Conservation (phyloP, 164 flowering plant species). For the Liquidambar formosana region DNA sequence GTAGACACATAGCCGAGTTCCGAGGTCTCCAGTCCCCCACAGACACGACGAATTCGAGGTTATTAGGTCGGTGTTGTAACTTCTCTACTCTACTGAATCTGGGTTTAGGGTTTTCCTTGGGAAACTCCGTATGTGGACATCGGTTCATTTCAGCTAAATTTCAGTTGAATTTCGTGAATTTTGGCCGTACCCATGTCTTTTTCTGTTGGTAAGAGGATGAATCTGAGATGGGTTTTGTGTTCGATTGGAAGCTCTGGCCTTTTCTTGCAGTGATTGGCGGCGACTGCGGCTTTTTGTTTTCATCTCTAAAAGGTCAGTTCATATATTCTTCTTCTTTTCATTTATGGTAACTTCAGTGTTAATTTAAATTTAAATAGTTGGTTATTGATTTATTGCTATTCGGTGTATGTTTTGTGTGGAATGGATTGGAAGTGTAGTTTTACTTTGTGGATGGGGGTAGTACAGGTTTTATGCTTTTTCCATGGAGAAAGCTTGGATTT, state of each 20-base stretch:
- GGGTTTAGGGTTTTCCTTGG: not conserved
- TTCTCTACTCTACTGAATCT: not conserved
- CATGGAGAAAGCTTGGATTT: not conserved
- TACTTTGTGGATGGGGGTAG: not conserved
- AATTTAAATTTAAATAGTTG: not conserved
- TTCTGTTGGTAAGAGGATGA: not conserved
- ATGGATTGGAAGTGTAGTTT: not conserved
- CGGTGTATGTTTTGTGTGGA: not conserved
- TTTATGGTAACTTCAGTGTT: not conserved
- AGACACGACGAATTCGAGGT: not conserved
- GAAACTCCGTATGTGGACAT: not conserved
- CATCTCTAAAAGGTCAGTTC: not conserved
- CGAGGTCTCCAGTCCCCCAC: not conserved
- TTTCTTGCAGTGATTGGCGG: slow-evolving; percentile 10
- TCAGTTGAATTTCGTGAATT: not conserved
- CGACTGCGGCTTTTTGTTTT: slow-evolving; percentile 2
- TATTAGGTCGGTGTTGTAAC: not conserved
- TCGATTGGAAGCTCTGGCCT: slow-evolving; percentile 11
- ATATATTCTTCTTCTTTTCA: not conserved
- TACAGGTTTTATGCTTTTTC: not conserved
- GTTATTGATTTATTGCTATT: not conserved
- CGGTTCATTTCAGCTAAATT: not conserved
- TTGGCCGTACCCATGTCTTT: not conserved
- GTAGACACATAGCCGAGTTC: not conserved
- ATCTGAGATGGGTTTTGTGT: slow-evolving; percentile 10